These are phyloP conservation scores for Leucosporidium scottii DNA, from an alignment of 768 basidiomycete genomes.

Conservation along the genomic window DNA sequence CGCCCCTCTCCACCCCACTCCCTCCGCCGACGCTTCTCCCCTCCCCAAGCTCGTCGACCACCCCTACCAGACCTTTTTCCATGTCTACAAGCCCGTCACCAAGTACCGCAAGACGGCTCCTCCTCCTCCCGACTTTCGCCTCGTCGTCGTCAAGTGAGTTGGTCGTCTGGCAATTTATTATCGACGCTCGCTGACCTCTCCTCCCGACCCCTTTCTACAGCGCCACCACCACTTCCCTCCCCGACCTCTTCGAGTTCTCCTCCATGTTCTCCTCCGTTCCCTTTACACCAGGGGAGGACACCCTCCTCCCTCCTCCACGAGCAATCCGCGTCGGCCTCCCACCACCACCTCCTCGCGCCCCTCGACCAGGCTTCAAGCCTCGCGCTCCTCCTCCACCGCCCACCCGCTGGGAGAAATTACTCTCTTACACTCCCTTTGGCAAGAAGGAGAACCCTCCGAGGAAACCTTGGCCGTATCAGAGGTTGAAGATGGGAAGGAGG, in stretches of 20 bases:
- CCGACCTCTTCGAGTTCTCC: slow-evolving; percentile 68
- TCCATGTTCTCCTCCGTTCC: slow-evolving; percentile 54
- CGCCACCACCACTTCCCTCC: slow-evolving; percentile 73
- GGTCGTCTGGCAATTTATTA: neutral
- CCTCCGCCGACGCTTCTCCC: neutral
- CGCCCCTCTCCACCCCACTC: slow-evolving; percentile 29
- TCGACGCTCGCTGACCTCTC: neutral
- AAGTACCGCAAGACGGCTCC: slow-evolving; percentile 71
- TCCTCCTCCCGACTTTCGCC: slow-evolving; percentile 72
- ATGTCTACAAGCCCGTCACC: slow-evolving; percentile 84
- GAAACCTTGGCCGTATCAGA: slow-evolving; percentile 56
- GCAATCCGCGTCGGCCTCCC: neutral
- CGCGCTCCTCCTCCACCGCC: slow-evolving; percentile 5
- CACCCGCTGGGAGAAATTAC: neutral
- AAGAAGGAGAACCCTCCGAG: neutral
- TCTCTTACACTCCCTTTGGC: neutral
- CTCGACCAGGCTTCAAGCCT: neutral
- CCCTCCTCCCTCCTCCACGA: slow-evolving; percentile 13
- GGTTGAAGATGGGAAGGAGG: slow-evolving; percentile 75
- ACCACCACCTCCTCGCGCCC: neutral
- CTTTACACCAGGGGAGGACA: slow-evolving; percentile 2
- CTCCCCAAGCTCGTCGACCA: slow-evolving; percentile 41
- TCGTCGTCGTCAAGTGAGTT: slow-evolving; percentile 76
- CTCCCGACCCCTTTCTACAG: slow-evolving; percentile 47
- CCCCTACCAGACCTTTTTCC: slow-evolving; percentile 77